phyloP scores from a whole-genome alignment of 306 rosid genomes.

The Benincasa hispida region DNA sequence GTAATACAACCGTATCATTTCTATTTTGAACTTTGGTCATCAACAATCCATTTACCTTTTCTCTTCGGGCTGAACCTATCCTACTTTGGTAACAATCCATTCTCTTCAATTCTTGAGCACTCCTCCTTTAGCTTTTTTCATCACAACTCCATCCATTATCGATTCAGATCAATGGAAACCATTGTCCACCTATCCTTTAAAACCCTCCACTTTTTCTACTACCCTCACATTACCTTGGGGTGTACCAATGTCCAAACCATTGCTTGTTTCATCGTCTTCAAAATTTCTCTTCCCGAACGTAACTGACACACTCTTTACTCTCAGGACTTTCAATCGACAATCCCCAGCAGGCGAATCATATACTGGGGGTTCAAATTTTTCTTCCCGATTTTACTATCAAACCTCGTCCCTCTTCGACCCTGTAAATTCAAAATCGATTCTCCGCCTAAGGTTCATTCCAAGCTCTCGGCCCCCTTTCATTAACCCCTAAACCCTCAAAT shows the following conservation, averaged over 20 bases:
- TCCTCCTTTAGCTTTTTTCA: not conserved
- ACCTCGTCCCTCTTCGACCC: not conserved
- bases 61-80: not conserved
- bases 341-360: conserved; percentile 10
- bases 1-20: not conserved
- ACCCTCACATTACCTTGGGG: not conserved
- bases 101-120: not conserved
- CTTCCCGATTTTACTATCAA: conserved; percentile 13
- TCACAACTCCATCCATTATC: not conserved
- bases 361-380: conserved; percentile 12
- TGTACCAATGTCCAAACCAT: not conserved
- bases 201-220: not conserved
- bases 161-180: not conserved
- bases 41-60: conserved; percentile 11
- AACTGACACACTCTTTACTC: conserved; percentile 17
- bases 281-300: conserved; percentile 43
- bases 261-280: conserved; percentile 20
- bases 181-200: not conserved
- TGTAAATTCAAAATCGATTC: not conserved
- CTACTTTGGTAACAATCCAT: not conserved
- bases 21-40: not conserved
- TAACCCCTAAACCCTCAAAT: conserved; percentile 15
- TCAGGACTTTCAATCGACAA: conserved; percentile 9
- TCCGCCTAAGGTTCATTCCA: not conserved
- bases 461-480: conserved; percentile 5